Base-by-base conservation (phyloP, 345 rosid species). In the Capsella bursapastoris region DNA sequence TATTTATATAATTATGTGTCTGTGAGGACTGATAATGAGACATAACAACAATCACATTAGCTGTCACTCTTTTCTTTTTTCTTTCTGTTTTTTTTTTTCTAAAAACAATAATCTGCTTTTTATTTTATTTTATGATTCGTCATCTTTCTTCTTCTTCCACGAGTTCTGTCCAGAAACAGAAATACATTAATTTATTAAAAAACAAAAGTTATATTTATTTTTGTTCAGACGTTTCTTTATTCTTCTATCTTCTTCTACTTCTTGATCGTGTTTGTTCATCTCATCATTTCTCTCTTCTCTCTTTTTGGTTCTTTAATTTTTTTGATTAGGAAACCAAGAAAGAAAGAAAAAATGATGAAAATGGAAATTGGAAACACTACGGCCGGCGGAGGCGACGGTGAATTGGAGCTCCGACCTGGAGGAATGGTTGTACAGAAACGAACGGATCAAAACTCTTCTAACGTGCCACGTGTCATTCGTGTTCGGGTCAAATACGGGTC, bases 401-500 rank as follows among this genome's bases (percentile, higher is more conserved):
- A 66, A 29, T 28, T n/a, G 72, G 78, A 74, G 72, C 59, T 74
- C 66, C 78, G 98, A 66, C 98, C 98, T 5, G 97, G 98, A 7
- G 98, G 98, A 45, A 91, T 94, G 98, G 73, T 94, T 73, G 98
- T 94, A 3, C 98, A 94, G 85, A 91, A 83, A 79, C 80, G 98
- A 67, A 76, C 85, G 41, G 91, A 88, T 73, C 81, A 83, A 58
- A 59, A 79, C 47, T 76, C 72, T 13, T 76, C 72, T 13, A 84
- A 86, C 22, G 84, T 87, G 3, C 86, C 91, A 64, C 90, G 88
- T 85, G 82, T 86, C 63, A 88, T 94, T 58, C 82, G 93, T 71
- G 89, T 91, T 62, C 84, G 89, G 85, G 97, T 94, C 77, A 94
- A 91, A 72, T 83, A 88, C 68, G 87, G 97, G 78, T 89, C 96